Base-by-base conservation (phyloP, 495 filamentous ascomycete genomes). In the Bathelium albidoporum region DNA sequence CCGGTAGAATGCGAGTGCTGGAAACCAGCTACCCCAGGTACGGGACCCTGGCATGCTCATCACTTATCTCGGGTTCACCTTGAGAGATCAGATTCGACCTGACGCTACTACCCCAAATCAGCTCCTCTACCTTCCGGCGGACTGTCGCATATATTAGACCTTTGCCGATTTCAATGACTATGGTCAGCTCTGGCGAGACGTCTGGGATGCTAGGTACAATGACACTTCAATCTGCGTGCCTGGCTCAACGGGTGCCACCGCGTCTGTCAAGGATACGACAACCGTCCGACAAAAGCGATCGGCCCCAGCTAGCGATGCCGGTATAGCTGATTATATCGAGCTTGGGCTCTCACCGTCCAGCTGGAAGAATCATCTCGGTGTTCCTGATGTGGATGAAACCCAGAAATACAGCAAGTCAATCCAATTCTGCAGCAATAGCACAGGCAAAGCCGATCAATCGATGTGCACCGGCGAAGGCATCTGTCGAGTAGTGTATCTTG, bases 141-240 rank as follows among this genome's bases (percentile, higher is more conserved):
- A 64, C n/a, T 64, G 53, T 58, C 62, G 62, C 2, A 34, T 64
- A 11, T 64, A 59, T 41, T 64, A 43, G 62, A 59, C 52, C 11
- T 20, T 59, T 26, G 20, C 53, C n/a, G 59, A 59, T 31, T 39
- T 59, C 29, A 59, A 64, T 31, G 39, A 64, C 31, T 64, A 34
- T 26, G 43, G 22, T 12, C 28, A 34, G 14, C 26, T 64, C 16
- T 64, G 62, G 62, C 49, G 59, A 34, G 49, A 64, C n/a, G 52
- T 44, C 31, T 63, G 45, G 43, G 36, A 53, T 34, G 61, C 43
- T 22, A 58, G 20, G 29, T 55, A 55, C 16, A 55, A 55, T 16
- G 49, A 55, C 16, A 28, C 24, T 29, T 28, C 22, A 26, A 55
- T 55, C 24, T 55, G 24, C 24, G 24, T 55, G 49, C 24, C 49